Percentiles rank a stretch among this genome's conserved stretches.
Evolutionary conservation across 352 stramenopile genomes (phyloP).

Genomic region (Phytophthora cajani): DNA sequence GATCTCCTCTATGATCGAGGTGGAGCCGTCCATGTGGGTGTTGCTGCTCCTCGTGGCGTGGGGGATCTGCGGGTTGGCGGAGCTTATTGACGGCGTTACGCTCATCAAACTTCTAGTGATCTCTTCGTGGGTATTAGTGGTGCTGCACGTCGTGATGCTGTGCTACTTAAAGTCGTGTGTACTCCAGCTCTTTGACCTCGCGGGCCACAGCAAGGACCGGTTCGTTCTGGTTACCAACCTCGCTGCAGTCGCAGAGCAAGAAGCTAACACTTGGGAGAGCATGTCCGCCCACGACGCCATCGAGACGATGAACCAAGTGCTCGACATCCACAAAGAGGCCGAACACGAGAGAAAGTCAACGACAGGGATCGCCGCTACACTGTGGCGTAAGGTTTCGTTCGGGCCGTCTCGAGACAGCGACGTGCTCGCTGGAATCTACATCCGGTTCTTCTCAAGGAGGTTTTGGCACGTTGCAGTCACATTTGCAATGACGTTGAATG

Average conservation of each 20-base stretch:
- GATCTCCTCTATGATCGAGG: slow-evolving; percentile 77
- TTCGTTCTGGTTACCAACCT: slow-evolving; percentile 31
- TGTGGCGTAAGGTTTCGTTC: slow-evolving; percentile 14
- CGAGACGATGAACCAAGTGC: slow-evolving; percentile 23
- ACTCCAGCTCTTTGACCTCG: slow-evolving; percentile 34
- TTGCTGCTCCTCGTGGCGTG: slow-evolving; percentile 55
- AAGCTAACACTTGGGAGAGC: slow-evolving; percentile 13
- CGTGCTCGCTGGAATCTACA: slow-evolving; percentile 2
- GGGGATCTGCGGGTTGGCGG: slow-evolving; percentile 40
- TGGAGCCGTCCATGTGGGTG: slow-evolving; percentile 67
- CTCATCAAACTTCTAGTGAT: slow-evolving; percentile 40
- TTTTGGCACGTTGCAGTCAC: slow-evolving; percentile 66
- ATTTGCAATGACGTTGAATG: slow-evolving; percentile 63
- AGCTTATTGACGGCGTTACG: slow-evolving; percentile 16
- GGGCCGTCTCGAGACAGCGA: slow-evolving; percentile 11
- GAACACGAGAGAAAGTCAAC: slow-evolving; percentile 17
- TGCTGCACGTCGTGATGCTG: slow-evolving; percentile 41
- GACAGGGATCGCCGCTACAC: background rate
- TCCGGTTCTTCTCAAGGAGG: slow-evolving; percentile 61
- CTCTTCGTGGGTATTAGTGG: slow-evolving; percentile 35
- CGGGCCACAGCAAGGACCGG: slow-evolving; percentile 33
- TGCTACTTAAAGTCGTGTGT: slow-evolving; percentile 45
- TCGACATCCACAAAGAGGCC: slow-evolving; percentile 22
- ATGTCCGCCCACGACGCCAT: slow-evolving; percentile 18
- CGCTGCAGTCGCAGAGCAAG: slow-evolving; percentile 24